Base-by-base conservation (phyloP, 148 eudicot species). In the Silene uniflora region DNA sequence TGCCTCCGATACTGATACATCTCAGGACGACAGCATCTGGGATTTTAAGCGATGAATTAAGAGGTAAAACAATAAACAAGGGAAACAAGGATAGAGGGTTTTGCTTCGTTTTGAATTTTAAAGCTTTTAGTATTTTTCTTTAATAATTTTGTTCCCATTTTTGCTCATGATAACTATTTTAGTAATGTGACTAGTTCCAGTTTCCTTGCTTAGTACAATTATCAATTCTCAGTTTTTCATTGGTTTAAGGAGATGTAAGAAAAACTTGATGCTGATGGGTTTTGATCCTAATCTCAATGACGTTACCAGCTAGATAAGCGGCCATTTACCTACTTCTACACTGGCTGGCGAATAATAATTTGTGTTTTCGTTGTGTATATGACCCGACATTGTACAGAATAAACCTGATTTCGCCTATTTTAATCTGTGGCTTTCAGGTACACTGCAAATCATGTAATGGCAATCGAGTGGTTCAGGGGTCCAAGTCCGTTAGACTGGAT, bases 391-490 rank as follows among this genome's bases (percentile, higher is more conserved):
- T 22, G 3, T 62, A 32, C 42, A 44, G 21, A 67, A 61, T 79
- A 35, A 60, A 44, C 44, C 56, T 68, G 8, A 63, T 71, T 46
- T 52, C 64, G 13, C 62, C 67, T 16, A 1, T 29, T 73, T 23
- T 65, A 32, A 62, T 70, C 17, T 76, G 46, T 67, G 69, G 46
- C 69, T 35, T 75, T 25, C 81, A 85, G 87, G 73, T 66, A 42
- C 75, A 71, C 71, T 85, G 87, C 78, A 77, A 76, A 29, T 68
- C 87, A 11, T 85, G 87, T 73, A 69, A 54, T 47, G 87, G 87
- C 21, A 55, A 80, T 10, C 70, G 80, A 67, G 83, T 85, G 83
- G 81, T 80, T 56, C 77, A n/a, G 61, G 87, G 87, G 16, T 61
- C 81, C 44, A 85, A 82, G 80, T 74, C 87, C 66, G 77, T 82